Base-by-base conservation (phyloP, 768 basidiomycete genomes). In the Phlebiopsis gigantea region DNA sequence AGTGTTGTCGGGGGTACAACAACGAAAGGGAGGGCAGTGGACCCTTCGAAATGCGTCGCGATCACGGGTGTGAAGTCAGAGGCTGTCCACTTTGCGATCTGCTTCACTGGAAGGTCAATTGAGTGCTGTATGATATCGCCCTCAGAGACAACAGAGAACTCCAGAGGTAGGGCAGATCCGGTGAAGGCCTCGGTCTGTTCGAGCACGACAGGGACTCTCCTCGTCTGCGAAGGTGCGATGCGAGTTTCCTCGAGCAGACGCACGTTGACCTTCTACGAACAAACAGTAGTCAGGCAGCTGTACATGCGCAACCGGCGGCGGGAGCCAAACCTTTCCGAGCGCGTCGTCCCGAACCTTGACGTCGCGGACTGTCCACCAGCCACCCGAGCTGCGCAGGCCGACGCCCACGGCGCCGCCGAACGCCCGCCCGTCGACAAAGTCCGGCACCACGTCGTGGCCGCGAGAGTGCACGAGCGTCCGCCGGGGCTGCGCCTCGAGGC, bases 321-420 rank as follows among this genome's bases (percentile, higher is more conserved):
- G 25, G 17, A 12, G 10, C 14, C 48, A 66, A 66, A 44, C 60
- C 62, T 29, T 48, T 50, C 42, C 34, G 14, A 39, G 47, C 50
- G 21, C 43, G 8, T 53, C 52, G 8, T 63, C 61, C 44, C 69
- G 63, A 26, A 60, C 63, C 31, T 51, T 21, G 6, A 67, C 56
- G 6, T 60, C 46, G 0, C 62, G 68, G 2, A 84, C 74, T 1
- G 75, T 80, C 83, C 85, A 87, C 79, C 79, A 82, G 15, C 75
- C 76, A 15, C 73, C 68, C 2, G 72, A 58, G 61, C 79, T 82
- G 34, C 80, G 78, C 15, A 90, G 56, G 1, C 79, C 86, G 2
- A 94, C 60, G 1, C 90, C 89, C 2, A 90, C 48, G 5, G 81
- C 82, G 25, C 82, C 69, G 2, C 93, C 93, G 64, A 93, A 88